These are phyloP conservation scores for Termitomyces sp. DNA, from an alignment of 768 basidiomycete species.

Conservation along the genomic window DNA sequence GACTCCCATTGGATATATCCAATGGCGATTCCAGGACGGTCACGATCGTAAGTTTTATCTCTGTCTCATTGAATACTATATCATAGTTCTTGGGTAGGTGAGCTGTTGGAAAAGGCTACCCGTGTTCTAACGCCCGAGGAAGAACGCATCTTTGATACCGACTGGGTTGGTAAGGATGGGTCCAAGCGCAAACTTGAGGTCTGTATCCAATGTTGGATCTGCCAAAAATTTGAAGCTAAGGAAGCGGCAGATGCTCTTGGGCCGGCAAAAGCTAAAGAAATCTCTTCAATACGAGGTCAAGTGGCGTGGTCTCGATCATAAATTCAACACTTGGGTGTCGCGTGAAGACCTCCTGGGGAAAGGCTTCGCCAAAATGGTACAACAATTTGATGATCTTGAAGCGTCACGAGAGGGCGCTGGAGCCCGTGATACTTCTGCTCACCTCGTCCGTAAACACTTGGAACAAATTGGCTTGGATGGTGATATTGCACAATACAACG, in stretches of 20 bases:
- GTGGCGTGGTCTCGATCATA: slow-evolving; percentile 79
- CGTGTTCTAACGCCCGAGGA: slow-evolving; percentile 90
- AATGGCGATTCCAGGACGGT: slow-evolving; percentile 99
- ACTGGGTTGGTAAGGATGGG: slow-evolving; percentile 90
- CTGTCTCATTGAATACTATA: not conserved
- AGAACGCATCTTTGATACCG: slow-evolving; percentile 66
- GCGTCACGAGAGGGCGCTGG: slow-evolving; percentile 95
- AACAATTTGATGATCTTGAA: slow-evolving; percentile 95
- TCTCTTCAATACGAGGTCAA: slow-evolving; percentile 90
- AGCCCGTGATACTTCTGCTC: slow-evolving; percentile 74
- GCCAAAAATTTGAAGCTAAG: slow-evolving; percentile 3
- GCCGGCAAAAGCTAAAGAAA: slow-evolving; percentile 97
- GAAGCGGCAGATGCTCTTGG: slow-evolving; percentile 65
- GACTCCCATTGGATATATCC: slow-evolving; percentile 94
- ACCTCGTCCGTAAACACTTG: slow-evolving; percentile 83
- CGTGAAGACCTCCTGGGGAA: slow-evolving; percentile 82
- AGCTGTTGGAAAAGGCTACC: slow-evolving; percentile 86
- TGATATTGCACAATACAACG: slow-evolving; percentile 97
- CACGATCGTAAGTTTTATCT: slow-evolving; percentile 68
- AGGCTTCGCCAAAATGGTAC: slow-evolving; percentile 84
- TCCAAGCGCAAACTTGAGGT: slow-evolving; percentile 90
- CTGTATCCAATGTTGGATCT: slow-evolving; percentile 12
- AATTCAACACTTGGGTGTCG: slow-evolving; percentile 87
- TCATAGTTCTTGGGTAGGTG: slow-evolving; percentile 40
- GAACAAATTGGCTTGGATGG: slow-evolving; percentile 96